Base-by-base conservation (phyloP, 2,329 filamentous ascomycete genomes). In the Botrytis fabae region DNA sequence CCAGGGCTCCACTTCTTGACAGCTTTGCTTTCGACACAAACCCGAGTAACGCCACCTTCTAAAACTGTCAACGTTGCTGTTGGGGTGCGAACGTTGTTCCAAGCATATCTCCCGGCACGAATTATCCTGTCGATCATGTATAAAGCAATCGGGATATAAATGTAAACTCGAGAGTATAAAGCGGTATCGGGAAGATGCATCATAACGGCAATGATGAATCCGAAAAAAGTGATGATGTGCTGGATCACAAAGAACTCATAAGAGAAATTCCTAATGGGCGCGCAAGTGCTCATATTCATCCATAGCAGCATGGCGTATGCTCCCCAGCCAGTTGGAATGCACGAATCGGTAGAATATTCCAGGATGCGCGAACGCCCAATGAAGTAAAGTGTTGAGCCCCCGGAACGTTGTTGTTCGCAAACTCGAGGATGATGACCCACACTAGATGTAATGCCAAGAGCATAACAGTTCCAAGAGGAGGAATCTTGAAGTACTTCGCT, bases 191-290 rank as follows among this genome's bases (percentile, higher is more conserved):
- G 81, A 8, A 82, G 70, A 69, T 82, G 81, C 66, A 78, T 77
- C 75, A 81, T 79, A 54, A 83, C 74, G 6, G 81, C 78, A 38
- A 81, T 76, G 54, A 83, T 79, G 73, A 83, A 79, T 25, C 80
- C 79, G 72, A 84, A 75, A 75, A 82, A 83, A 20, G 89, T 88
- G 28, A 88, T 79, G 44, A 93, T 82, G 79, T 93, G 91, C 80
- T 93, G 91, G 2, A 89, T 77, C 28, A 93, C 87, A 79, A 93
- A 93, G 2, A 92, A 76, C 81, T 93, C 91, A 79, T 93, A 93
- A 12, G 86, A 86, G 82, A 89, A 84, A 38, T 88, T 86, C 8
- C 91, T 86, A 57, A 93, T 83, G 0, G 91, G 91, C 10, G 88
- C 85, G 73, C 91, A 83, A 2, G 89, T 89, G 18, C 87, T 88